phyloP scores from a whole-genome alignment of 2,329 filamentous ascomycete genomes.

The Claviceps humidiphila region DNA sequence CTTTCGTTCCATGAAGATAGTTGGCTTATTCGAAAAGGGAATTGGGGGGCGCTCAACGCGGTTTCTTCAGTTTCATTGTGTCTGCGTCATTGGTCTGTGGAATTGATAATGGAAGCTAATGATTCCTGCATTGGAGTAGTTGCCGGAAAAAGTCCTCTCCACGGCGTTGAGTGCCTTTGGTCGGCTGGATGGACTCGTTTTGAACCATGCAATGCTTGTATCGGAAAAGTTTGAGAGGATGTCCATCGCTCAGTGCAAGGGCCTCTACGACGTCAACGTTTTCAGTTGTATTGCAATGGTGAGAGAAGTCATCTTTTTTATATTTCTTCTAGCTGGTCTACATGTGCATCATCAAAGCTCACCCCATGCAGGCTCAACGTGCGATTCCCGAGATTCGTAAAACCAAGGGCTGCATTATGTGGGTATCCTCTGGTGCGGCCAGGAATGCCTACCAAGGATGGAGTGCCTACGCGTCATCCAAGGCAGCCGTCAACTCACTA shows the following conservation, averaged over 20 bases:
- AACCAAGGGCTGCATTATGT: constrained; percentile 57
- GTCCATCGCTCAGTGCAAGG: constrained; percentile 61
- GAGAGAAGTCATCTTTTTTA: neutral
- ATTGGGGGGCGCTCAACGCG: too few relatives aligned
- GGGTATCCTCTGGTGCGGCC: constrained; percentile 71
- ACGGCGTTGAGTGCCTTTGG: constrained; percentile 56
- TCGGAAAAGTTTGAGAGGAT: constrained; percentile 60
- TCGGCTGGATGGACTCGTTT: constrained; percentile 63
- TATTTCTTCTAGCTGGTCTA: neutral
- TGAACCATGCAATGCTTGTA: constrained; percentile 79
- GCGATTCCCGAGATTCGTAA: constrained; percentile 56
- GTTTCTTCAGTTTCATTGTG: too few relatives aligned
- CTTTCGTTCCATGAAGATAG: neutral
- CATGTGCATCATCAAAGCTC: neutral
- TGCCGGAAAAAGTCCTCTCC: constrained; percentile 49
- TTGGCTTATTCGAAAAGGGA: too few relatives aligned
- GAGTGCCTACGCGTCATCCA: constrained; percentile 71
- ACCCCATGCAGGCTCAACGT: constrained; percentile 46
- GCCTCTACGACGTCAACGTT: constrained; percentile 70
- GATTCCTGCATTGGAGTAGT: constrained; percentile 18
- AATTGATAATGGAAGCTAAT: neutral
- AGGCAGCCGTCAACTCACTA: constrained; percentile 74
- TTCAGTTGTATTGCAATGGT: constrained; percentile 68
- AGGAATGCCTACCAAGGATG: constrained; percentile 53
- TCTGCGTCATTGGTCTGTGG: too few relatives aligned